These are phyloP conservation scores for Acacia concinna DNA, from an alignment of 331 rosid species.

Conservation along the genomic window DNA sequence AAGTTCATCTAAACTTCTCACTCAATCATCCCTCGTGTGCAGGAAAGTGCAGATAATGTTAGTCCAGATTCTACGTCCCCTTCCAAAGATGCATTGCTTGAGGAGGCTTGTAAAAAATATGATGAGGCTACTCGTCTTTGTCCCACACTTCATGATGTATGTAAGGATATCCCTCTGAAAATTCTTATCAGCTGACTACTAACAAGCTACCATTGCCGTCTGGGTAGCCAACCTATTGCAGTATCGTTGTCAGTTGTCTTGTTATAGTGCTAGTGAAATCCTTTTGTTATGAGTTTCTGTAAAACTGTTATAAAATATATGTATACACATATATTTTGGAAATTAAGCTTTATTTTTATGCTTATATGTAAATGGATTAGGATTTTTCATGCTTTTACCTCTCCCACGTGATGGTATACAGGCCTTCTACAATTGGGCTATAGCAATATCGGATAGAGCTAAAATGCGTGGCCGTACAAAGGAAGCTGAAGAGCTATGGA, in stretches of 20 bases:
- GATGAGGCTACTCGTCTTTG: conserved; percentile 94
- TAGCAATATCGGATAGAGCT: conserved; percentile 98
- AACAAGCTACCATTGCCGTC: neutral
- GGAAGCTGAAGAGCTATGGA: conserved; percentile 99
- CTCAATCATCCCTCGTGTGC: conserved; percentile 40
- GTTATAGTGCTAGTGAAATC: conserved; percentile 1
- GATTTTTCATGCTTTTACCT: neutral
- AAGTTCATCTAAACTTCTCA: conserved; percentile 4
- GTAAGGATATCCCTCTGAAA: conserved; percentile 35
- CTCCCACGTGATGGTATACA: conserved; percentile 29
- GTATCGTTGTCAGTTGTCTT: neutral
- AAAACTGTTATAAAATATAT: too few species aligned
- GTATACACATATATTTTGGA: too few species aligned
- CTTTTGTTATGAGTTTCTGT: neutral
- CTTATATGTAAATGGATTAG: neutral
- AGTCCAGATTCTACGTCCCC: conserved; percentile 88
- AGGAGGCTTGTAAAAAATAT: conserved; percentile 98
- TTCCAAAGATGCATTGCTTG: conserved; percentile 97
- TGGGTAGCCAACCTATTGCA: conserved; percentile 10
- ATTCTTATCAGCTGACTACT: conserved; percentile 22
- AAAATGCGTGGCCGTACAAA: conserved; percentile 99
- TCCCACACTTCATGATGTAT: conserved; percentile 96
- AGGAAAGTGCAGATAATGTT: conserved; percentile 99
- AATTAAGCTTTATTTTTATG: neutral
- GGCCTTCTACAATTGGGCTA: conserved; percentile 99